A percentile compares a stretch with the other conserved stretches of the same genome.
phyloP scores from a whole-genome alignment of 345 rosid genomes.

The Pelargonium nanum region DNA sequence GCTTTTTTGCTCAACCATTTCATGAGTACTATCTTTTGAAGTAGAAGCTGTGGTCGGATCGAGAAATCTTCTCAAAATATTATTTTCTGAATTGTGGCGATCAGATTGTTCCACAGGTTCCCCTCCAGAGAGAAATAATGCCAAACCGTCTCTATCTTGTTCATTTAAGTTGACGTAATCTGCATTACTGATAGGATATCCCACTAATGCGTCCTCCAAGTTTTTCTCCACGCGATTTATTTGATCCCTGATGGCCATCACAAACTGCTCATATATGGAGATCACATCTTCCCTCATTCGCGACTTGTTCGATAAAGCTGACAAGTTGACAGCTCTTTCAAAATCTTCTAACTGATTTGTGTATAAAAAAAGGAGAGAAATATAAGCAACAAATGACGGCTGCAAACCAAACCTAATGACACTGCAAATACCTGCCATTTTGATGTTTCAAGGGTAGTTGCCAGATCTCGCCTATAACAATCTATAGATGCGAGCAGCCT shows the following conservation, averaged over 20 bases:
- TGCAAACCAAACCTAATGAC: conserved; percentile 6
- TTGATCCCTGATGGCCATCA: conserved; percentile 40
- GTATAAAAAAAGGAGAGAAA: conserved; percentile 13
- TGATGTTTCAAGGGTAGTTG: conserved; percentile 42
- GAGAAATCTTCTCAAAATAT: conserved; percentile 30
- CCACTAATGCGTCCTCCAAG: conserved; percentile 12
- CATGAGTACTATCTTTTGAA: conserved; percentile 38
- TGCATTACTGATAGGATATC: conserved; percentile 15
- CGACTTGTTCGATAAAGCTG: conserved; percentile 22
- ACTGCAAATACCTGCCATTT: conserved; percentile 49
- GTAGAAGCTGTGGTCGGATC: conserved; percentile 30
- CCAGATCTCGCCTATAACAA: conserved; percentile 45
- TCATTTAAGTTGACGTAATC: conserved; percentile 30
- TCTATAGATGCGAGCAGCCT: conserved; percentile 28
- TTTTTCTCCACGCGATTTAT: conserved; percentile 31
- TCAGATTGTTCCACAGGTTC: conserved; percentile 11
- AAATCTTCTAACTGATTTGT: conserved; percentile 48
- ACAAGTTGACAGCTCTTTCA: conserved; percentile 36
- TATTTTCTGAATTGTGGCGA: conserved; percentile 22
- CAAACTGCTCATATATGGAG: conserved; percentile 35
- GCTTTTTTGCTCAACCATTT: conserved; percentile 21
- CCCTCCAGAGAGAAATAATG: conserved; percentile 39
- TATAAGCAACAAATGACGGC: background rate
- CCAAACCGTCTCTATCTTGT: conserved; percentile 40
- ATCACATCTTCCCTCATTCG: conserved; percentile 25